Evolutionary conservation across 2,329 filamentous ascomycete genomes (phyloP).

Genomic region (Ophiostoma piceae): DNA sequence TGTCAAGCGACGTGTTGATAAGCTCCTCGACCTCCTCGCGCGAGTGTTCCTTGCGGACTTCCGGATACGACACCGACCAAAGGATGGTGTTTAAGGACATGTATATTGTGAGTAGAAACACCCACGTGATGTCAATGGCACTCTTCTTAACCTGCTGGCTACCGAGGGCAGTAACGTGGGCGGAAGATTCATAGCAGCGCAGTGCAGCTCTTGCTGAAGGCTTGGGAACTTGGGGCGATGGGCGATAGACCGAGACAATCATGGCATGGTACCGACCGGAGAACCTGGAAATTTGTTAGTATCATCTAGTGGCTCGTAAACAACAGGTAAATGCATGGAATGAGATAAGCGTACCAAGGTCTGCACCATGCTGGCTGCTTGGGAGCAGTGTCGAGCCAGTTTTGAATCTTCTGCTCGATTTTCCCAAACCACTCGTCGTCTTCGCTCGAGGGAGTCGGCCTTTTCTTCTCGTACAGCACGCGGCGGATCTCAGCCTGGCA

Average conservation of each 20-base stretch:
- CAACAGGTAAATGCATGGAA: conserved; percentile 18
- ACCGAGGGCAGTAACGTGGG: conserved; percentile 75
- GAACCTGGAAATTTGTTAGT: conserved; percentile 45
- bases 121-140: conserved; percentile 84
- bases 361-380: conserved; percentile 67
- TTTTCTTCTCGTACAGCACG: conserved; percentile 79
- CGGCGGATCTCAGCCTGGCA: conserved; percentile 83
- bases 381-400: conserved; percentile 74
- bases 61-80: conserved; percentile 84
- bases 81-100: conserved; percentile 88
- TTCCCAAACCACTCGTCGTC: conserved; percentile 79
- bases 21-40: conserved; percentile 72
- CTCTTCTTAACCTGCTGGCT: conserved; percentile 71
- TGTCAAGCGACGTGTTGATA: conserved; percentile 68
- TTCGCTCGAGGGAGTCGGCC: conserved; percentile 68
- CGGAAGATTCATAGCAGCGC: conserved; percentile 76
- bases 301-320: not conserved
- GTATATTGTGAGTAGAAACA: conserved; percentile 83
- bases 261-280: conserved; percentile 74
- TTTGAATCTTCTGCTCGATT: conserved; percentile 71
- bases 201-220: conserved; percentile 73
- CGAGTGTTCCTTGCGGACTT: conserved; percentile 67
- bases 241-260: conserved; percentile 80
- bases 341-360: conserved; percentile 58
- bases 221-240: conserved; percentile 84